Evolutionary conservation across 345 rosid species (phyloP), one percentile per base, ranked within the genome.

Genomic region (Anastatica hierochuntica): DNA sequence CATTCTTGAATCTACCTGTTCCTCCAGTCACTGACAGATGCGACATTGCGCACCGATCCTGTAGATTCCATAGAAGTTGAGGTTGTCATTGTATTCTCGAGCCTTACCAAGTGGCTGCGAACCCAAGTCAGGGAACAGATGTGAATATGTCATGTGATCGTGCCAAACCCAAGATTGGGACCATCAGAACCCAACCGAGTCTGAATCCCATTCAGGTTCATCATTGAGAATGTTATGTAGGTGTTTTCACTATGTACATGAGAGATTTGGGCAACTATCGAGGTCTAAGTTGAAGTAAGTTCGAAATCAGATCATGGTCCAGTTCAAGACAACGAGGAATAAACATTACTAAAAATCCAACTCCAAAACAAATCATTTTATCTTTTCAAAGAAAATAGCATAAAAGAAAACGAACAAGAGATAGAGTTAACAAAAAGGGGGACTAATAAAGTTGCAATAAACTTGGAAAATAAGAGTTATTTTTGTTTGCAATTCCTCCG

Each of bases 141-240:
- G 94, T 83, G 58, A 92, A 67, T 37, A 85, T 63, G 67, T 83
- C 95, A 31, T 92, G 98, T 92, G 54, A 88, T 88, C 0, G 96
- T 83, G 18, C 98, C 96, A 4, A 92, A 88, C 9, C 95, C 95
- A 1, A 92, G 76, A 36, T 87, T 80, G 59, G 85, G 56, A 3
- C 97, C 95, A 31, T 85, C 94, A 2, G 95, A 80, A 43, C 98
- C 96, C 14, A 87, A 45, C 49, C 84, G 98, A 48, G 86, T 78
- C 62, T 76, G 94, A 40, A 78, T 72, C 9, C 72, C 76, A 21
- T 79, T 79, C 11, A 58, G 50, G 68, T 76, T 82, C 88, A 79
- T 83, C 63, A 50, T 71, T 21, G 24, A 21, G 24, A 21, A 21
- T 21, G 5, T 21, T 21, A 5, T 21, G 2, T 21, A 21, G 24